Evolutionary conservation across 2,329 filamentous ascomycete genomes (phyloP).

Genomic region (Paraconiothyrium sp.): DNA sequence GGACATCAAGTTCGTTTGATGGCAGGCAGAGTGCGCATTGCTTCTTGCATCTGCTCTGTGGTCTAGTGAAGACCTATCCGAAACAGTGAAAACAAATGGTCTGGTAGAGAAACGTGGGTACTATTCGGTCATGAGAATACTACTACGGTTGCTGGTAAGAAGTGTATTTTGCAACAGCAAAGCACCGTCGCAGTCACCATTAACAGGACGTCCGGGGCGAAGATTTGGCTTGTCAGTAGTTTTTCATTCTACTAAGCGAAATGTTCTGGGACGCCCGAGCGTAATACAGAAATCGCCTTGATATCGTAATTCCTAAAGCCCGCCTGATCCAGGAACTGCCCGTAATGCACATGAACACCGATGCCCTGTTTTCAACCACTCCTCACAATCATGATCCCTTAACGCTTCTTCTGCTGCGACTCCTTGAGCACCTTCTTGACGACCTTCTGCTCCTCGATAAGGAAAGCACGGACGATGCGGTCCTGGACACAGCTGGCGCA

Average conservation of each 20-base stretch:
- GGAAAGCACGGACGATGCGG: slow-evolving; percentile 95
- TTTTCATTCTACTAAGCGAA: slow-evolving; percentile 48
- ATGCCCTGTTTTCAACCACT: slow-evolving; percentile 47
- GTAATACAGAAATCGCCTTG: slow-evolving; percentile 49
- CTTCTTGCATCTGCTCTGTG: neutral
- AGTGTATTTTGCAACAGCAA: neutral
- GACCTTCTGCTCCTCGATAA: slow-evolving; percentile 99
- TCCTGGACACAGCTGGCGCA: slow-evolving; percentile 99
- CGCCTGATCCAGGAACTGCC: slow-evolving; percentile 50
- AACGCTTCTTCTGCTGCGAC: slow-evolving; percentile 79
- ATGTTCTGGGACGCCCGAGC: slow-evolving; percentile 40
- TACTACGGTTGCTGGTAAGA: neutral
- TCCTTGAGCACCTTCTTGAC: slow-evolving; percentile 99
- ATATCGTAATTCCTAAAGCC: slow-evolving; percentile 48
- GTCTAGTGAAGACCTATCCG: neutral
- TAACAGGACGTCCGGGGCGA: neutral
- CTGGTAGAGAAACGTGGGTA: neutral
- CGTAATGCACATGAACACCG: slow-evolving; percentile 55
- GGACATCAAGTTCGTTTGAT: neutral
- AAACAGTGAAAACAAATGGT: neutral
- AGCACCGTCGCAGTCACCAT: neutral
- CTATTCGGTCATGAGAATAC: neutral
- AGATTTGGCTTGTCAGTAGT: slow-evolving; percentile 39
- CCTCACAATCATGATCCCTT: slow-evolving; percentile 41
- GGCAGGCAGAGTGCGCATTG: neutral